Evolutionary conservation across 495 filamentous ascomycete genomes (phyloP).

Genomic region (Chaetomium fimeti): DNA sequence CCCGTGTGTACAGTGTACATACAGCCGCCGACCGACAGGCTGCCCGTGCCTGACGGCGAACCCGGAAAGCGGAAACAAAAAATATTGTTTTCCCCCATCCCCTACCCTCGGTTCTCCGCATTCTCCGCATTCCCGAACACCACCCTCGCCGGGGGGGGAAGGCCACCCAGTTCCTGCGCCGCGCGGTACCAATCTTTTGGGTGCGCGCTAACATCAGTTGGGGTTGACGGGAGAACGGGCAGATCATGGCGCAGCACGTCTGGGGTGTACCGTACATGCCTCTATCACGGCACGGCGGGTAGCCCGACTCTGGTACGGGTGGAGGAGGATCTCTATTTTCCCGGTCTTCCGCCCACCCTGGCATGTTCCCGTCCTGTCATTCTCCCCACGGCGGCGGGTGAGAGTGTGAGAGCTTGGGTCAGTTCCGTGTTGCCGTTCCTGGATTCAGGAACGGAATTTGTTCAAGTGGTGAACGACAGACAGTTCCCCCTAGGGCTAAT

Average conservation of each 20-base stretch:
- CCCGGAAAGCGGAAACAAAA: neutral
- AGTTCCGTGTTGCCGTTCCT: constrained; percentile 2
- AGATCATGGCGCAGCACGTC: constrained; percentile 1
- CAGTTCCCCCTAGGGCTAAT: too few species aligned
- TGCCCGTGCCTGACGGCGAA: neutral
- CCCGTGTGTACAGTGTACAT: too few species aligned
- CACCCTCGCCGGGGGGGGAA: neutral
- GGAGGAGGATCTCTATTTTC: neutral
- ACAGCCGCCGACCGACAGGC: too few species aligned
- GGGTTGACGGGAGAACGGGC: neutral
- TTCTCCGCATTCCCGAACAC: constrained; percentile 9
- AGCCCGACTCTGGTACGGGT: neutral
- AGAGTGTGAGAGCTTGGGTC: too few species aligned
- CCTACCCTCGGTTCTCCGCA: constrained; percentile 3
- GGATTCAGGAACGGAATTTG: neutral
- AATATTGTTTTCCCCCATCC: neutral
- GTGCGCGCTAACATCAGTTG: neutral
- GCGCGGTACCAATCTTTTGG: constrained; percentile 9
- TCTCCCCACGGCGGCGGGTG: neutral
- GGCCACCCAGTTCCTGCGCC: constrained; percentile 1
- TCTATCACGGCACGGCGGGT: neutral
- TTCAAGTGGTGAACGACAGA: neutral
- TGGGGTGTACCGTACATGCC: neutral
- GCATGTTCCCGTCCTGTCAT: neutral
- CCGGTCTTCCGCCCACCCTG: neutral